phyloP scores from a whole-genome alignment of 148 eudicot genomes.

The Nepenthes gracilis region DNA sequence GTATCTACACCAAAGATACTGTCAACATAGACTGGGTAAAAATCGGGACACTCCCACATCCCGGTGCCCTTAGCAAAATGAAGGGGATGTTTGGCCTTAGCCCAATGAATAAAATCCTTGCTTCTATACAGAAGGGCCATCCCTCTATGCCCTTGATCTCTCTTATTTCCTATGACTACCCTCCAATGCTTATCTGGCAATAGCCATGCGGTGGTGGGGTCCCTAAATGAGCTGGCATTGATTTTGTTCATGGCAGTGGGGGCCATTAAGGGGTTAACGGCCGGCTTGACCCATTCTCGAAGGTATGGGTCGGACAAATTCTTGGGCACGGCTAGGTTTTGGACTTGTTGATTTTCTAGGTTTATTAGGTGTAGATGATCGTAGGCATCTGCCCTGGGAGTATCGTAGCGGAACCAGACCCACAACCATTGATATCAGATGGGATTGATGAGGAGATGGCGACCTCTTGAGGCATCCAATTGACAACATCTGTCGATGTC shows the following conservation, averaged over 20 bases:
- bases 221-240: constrained; percentile 15
- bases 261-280: constrained; percentile 26
- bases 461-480: constrained; percentile 36
- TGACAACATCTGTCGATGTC: constrained; percentile 37
- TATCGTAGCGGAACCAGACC: constrained; percentile 50
- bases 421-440: constrained; percentile 36
- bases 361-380: constrained; percentile 1
- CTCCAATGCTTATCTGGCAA: constrained; percentile 23
- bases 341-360: constrained; percentile 12
- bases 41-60: constrained; percentile 33
- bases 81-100: constrained; percentile 4
- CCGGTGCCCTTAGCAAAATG: constrained; percentile 13
- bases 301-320: constrained; percentile 40
- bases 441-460: constrained; percentile 27
- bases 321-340: constrained; percentile 41
- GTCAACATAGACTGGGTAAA: constrained; percentile 20
- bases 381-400: constrained; percentile 30
- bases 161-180: constrained; percentile 6
- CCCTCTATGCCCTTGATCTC: constrained; percentile 1
- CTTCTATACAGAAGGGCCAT: constrained; percentile 21
- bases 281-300: constrained; percentile 35
- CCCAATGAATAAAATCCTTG: constrained; percentile 19
- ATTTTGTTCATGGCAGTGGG: constrained; percentile 9
- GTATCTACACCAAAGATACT: constrained; percentile 20
- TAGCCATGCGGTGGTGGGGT: constrained; percentile 48